Evolutionary conservation across 148 eudicot species (phyloP), one percentile per base, ranked within the genome.

Genomic region (Amaranthus palmeri): DNA sequence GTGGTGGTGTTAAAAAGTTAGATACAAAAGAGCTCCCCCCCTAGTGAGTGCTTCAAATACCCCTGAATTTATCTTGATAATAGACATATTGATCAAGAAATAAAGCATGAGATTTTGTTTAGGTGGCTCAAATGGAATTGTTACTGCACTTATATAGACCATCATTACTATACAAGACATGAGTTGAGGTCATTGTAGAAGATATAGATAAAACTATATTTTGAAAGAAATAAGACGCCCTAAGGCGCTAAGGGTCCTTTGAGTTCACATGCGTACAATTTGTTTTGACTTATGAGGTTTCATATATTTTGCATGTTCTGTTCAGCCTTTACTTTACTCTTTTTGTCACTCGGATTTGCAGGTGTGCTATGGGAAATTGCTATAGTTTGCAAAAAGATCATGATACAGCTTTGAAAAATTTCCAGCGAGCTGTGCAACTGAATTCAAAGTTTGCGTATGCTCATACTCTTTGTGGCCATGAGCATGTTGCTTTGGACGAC

Each of bases 291-390:
- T 68, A 25, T 65, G 14, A 4, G 73, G 68, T 58, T 47, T 15
- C 61, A 14, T 54, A 7, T 49, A 46, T 64, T 42, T n/a, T 68
- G 58, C 61, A 49, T 10, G 40, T 10, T 65, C 14, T 58, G 36
- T 68, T 8, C 0, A 54, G 66, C 10, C 49, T 7, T 14, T 12
- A 44, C 8, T 15, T 15, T 57, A 40, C 7, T 62, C 36, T 42
- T 69, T 61, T 17, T 76, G 44, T 67, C 25, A 47, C 48, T 64
- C 62, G 55, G 51, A 71, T 72, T 64, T 82, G 72, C 86, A 95
- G 99, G 97, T 92, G 92, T 88, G 97, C 99, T 65, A 87, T 92
- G 96, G 99, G 99, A 65, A 96, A 96, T 76, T 92, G 96, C 85
- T 96, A 88, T 77, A 92, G 97, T 76, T 86, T 96, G 80, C 99